phyloP scores from a whole-genome alignment of 345 rosid species.

The Toxicodendron radicans region DNA sequence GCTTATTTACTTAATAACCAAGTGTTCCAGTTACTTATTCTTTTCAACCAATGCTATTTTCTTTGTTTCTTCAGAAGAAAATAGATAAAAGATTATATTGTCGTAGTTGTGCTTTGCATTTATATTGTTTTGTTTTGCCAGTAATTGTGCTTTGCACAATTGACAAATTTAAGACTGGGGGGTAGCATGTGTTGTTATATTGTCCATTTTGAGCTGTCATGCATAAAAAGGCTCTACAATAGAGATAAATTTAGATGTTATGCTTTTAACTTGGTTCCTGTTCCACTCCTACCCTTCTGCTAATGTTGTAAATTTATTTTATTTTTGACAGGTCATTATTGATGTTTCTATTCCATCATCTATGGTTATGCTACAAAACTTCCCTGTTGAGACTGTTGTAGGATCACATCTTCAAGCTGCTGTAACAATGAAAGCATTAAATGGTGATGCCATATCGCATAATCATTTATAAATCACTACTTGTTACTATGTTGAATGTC shows the following conservation, averaged over 20 bases:
- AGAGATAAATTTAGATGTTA: background rate
- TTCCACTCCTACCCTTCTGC: constrained; percentile 16
- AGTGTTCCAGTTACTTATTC: no score
- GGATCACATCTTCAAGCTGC: constrained; percentile 82
- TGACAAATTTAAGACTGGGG: background rate
- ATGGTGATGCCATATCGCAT: constrained; percentile 48
- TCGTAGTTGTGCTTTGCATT: no score
- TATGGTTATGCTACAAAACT: constrained; percentile 74
- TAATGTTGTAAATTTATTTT: constrained; percentile 14
- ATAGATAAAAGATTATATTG: no score
- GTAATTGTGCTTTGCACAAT: background rate
- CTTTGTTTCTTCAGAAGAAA: no score
- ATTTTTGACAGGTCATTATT: constrained; percentile 52
- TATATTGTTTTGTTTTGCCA: background rate
- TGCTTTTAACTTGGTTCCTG: background rate
- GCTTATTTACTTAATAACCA: no score
- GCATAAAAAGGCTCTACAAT: background rate
- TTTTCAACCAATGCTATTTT: no score
- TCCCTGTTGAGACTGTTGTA: constrained; percentile 81
- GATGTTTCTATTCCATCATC: constrained; percentile 81
- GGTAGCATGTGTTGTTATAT: constrained; percentile 1
- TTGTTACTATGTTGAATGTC: constrained; percentile 23
- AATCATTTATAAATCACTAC: constrained; percentile 24
- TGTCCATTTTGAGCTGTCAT: background rate
- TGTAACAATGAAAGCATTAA: constrained; percentile 72